Conservation (phyloP, 176 grass and related monocot species). For the Olyra latifolia region DNA sequence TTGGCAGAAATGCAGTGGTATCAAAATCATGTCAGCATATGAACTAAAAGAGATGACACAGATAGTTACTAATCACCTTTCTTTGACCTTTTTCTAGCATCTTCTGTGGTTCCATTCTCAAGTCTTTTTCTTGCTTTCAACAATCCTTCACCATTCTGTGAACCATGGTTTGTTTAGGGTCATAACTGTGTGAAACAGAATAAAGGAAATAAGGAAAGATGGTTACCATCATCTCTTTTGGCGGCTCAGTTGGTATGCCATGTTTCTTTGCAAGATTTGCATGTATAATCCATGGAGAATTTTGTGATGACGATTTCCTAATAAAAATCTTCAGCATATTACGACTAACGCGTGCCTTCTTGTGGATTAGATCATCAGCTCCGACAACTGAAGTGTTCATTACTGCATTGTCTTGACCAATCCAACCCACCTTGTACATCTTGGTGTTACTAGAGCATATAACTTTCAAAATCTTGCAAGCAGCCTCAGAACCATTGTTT, state of each 20-base stretch:
- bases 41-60: slow-evolving; percentile 20
- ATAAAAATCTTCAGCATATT: slow-evolving; percentile 70
- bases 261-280: slow-evolving; percentile 69
- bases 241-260: slow-evolving; percentile 58
- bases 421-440: slow-evolving; percentile 73
- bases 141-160: slow-evolving; percentile 54
- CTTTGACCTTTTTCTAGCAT: slow-evolving; percentile 35
- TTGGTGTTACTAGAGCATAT: slow-evolving; percentile 42
- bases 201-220: slow-evolving; percentile 42
- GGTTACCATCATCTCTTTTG: slow-evolving; percentile 58
- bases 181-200: slow-evolving; percentile 11
- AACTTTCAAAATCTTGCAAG: slow-evolving; percentile 83
- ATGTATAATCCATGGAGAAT: slow-evolving; percentile 75
- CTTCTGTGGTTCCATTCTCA: slow-evolving; percentile 46
- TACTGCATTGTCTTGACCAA: slow-evolving; percentile 63
- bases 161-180: slow-evolving; percentile 33
- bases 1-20: background rate
- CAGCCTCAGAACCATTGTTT: slow-evolving; percentile 54
- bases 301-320: slow-evolving; percentile 64
- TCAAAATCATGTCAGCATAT: slow-evolving; percentile 23
- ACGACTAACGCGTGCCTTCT: slow-evolving; percentile 57
- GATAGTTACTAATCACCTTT: slow-evolving; percentile 41
- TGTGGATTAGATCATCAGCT: slow-evolving; percentile 59
- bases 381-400: slow-evolving; percentile 56
- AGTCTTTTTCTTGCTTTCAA: slow-evolving; percentile 44